A percentile compares a stretch with the other conserved stretches of the same genome.
Conservation (phyloP, 768 basidiomycete species). For the Agrocybe praecox region DNA sequence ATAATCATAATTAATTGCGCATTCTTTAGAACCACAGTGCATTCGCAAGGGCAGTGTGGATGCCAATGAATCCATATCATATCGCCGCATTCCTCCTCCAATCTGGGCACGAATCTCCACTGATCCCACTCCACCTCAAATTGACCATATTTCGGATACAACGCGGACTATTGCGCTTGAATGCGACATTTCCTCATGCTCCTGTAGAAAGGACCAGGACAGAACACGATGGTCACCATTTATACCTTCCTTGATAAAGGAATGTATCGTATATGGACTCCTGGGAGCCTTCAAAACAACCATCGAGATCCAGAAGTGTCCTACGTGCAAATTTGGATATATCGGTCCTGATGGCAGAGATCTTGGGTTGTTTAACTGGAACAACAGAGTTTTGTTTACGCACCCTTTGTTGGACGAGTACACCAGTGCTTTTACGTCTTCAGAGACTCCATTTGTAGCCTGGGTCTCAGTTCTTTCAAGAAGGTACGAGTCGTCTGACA, state of each 20-base stretch:
- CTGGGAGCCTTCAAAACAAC: background rate
- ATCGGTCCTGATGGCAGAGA: slow-evolving; percentile 26
- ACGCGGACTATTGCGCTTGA: background rate
- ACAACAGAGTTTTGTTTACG: slow-evolving; percentile 23
- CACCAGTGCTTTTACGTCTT: slow-evolving; percentile 23
- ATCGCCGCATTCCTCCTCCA: background rate
- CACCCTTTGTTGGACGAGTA: slow-evolving; percentile 30
- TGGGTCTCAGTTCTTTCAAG: slow-evolving; percentile 17
- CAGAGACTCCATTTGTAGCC: slow-evolving; percentile 25
- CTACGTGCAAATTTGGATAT: slow-evolving; percentile 11
- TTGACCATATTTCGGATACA: background rate
- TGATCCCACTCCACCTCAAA: background rate
- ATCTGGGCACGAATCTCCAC: background rate
- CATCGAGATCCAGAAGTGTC: slow-evolving; percentile 19
- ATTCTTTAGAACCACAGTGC: too few species aligned
- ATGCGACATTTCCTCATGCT: background rate
- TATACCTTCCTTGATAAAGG: background rate
- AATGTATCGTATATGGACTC: slow-evolving; percentile 5
- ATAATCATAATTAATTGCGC: too few species aligned
- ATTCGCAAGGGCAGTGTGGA: too few species aligned
- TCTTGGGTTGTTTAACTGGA: slow-evolving; percentile 29
- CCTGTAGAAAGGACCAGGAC: background rate
- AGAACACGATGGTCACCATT: background rate
- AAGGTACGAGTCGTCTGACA: slow-evolving; percentile 11
- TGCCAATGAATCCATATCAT: background rate